Evolutionary conservation across 1,284 basidiomycete species (phyloP).

Genomic region (Rhodotorula sp.): DNA sequence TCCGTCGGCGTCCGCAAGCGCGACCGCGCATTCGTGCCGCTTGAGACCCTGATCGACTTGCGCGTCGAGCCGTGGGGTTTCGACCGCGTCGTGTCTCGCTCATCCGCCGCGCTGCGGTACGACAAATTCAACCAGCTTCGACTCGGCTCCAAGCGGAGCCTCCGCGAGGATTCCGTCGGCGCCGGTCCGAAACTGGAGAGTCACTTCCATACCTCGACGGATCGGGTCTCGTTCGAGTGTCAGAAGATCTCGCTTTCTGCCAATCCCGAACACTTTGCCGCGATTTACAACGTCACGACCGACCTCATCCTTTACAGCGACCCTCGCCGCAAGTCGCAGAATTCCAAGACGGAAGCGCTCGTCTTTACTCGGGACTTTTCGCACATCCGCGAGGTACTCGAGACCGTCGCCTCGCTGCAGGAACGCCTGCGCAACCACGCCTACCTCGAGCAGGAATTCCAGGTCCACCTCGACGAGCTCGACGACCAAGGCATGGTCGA

Average conservation of each 20-base stretch:
- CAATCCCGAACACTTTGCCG: conserved; percentile 77
- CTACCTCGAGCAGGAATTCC: conserved; percentile 45
- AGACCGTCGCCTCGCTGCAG: conserved; percentile 73
- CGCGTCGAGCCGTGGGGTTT: conserved; percentile 77
- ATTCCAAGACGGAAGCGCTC: conserved; percentile 76
- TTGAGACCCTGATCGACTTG: conserved; percentile 83
- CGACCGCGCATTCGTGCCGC: conserved; percentile 60
- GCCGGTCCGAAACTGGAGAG: conserved; percentile 12
- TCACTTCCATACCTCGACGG: conserved; percentile 36
- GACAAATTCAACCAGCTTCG: conserved; percentile 94
- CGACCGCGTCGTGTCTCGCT: conserved; percentile 85
- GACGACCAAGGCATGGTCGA: conserved; percentile 56
- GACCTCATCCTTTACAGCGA: conserved; percentile 85
- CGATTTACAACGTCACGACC: conserved; percentile 83
- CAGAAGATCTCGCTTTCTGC: conserved; percentile 88
- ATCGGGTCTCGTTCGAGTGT: conserved; percentile 70
- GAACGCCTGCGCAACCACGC: conserved; percentile 66
- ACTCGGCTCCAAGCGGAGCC: conserved; percentile 56
- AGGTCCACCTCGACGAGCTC: conserved; percentile 49
- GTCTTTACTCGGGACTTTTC: conserved; percentile 88
- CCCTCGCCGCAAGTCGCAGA: conserved; percentile 70
- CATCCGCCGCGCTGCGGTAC: conserved; percentile 78
- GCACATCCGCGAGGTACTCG: conserved; percentile 66
- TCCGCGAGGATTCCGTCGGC: conserved; percentile 14
- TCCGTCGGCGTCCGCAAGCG: conserved; percentile 14